Percentiles rank a stretch among this genome's conserved stretches.
phyloP scores from a whole-genome alignment of 805 yeast species.

The Nakazawaea laoshanensis region DNA sequence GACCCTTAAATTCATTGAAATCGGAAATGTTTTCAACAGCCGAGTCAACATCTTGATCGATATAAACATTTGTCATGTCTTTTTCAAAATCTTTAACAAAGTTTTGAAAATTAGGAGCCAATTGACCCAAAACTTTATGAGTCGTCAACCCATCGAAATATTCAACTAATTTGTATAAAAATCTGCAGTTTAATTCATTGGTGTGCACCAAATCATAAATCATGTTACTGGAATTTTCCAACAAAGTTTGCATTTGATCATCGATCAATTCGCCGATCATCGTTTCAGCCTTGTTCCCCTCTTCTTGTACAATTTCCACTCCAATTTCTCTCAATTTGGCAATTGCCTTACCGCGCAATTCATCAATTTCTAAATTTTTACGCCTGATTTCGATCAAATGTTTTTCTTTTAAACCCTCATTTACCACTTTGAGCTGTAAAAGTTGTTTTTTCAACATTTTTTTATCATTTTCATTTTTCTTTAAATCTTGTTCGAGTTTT shows the following conservation, averaged over 20 bases:
- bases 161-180: not conserved
- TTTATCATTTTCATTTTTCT: slow-evolving; percentile 1
- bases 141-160: slow-evolving; percentile 1
- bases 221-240: slow-evolving; percentile 9
- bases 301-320: not conserved
- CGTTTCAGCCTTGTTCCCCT: slow-evolving; percentile 1
- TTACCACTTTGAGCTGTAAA: slow-evolving; percentile 2
- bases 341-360: slow-evolving; percentile 7
- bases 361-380: slow-evolving; percentile 9
- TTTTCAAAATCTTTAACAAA: not conserved
- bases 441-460: slow-evolving; percentile 5
- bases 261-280: slow-evolving; percentile 4
- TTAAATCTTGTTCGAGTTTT: not conserved
- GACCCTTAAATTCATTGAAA: slow-evolving; percentile 7
- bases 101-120: slow-evolving; percentile 2
- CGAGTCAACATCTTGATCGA: not conserved
- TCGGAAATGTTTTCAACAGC: slow-evolving; percentile 6
- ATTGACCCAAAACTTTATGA: not conserved
- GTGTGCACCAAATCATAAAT: slow-evolving; percentile 6
- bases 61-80: not conserved
- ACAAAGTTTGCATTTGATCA: slow-evolving; percentile 5
- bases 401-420: slow-evolving; percentile 9
- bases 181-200: slow-evolving; percentile 4
- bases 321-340: slow-evolving; percentile 1
- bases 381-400: slow-evolving; percentile 6